These are phyloP conservation scores for Tuber brumale DNA, from an alignment of 495 filamentous ascomycete genomes.

Conservation along the genomic window DNA sequence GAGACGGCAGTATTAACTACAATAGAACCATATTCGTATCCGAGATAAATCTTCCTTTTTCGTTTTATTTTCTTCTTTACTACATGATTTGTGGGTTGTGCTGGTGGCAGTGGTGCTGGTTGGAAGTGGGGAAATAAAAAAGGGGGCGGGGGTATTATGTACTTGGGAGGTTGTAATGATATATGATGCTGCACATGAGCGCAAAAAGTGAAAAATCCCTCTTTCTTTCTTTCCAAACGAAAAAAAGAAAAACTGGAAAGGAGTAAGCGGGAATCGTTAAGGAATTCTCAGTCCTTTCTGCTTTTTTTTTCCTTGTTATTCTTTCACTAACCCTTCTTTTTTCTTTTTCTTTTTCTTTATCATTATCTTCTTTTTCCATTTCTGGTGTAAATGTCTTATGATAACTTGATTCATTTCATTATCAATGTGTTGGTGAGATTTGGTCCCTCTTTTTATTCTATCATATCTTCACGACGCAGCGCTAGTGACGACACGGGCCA, in stretches of 20 bases:
- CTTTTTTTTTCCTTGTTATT: not conserved
- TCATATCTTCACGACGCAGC: not conserved
- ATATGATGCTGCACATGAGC: not conserved
- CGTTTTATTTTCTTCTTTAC: not conserved
- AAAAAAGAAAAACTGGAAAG: not conserved
- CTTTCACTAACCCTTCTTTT: not conserved
- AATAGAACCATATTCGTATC: constrained; percentile 31
- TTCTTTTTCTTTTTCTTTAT: not conserved
- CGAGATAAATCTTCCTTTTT: constrained; percentile 22
- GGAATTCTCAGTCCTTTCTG: not conserved
- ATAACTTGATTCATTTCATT: not conserved
- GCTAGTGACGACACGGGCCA: not conserved
- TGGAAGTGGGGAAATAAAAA: not conserved
- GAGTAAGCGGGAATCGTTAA: not conserved
- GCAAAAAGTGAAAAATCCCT: not conserved
- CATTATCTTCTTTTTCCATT: not conserved
- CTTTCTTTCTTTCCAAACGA: not conserved
- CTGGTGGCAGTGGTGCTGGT: not conserved
- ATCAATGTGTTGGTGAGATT: not conserved
- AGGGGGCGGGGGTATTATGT: not conserved
- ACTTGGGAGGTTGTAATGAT: constrained; percentile 3
- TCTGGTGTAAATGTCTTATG: not conserved
- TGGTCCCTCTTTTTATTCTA: not conserved
- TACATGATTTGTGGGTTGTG: not conserved
- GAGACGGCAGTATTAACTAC: constrained; percentile 4